These are phyloP conservation scores for Incumbomyces lentus DNA, from an alignment of 2,329 filamentous ascomycete genomes.

Conservation along the genomic window DNA sequence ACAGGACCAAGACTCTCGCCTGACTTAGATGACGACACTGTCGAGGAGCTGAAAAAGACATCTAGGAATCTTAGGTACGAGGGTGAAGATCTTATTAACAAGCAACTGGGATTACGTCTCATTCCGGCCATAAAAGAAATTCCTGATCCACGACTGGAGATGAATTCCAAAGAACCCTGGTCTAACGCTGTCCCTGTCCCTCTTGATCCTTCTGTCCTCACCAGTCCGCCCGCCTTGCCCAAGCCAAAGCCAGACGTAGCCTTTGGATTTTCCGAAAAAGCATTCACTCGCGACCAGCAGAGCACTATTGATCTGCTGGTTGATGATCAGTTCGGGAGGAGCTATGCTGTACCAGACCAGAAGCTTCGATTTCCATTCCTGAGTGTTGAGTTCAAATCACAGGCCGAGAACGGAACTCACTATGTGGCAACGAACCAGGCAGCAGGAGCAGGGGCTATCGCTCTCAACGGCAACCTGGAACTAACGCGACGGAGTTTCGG, in stretches of 20 bases:
- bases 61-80: background rate
- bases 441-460: conserved; percentile 6
- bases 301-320: conserved; percentile 6
- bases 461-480: conserved; percentile 4
- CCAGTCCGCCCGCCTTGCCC: background rate
- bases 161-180: background rate
- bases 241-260: conserved; percentile 3
- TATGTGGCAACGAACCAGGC: conserved; percentile 10
- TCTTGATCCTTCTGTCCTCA: background rate
- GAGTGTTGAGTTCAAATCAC: conserved; percentile 6
- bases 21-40: background rate
- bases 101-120: background rate
- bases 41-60: background rate
- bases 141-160: background rate
- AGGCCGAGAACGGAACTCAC: conserved; percentile 3
- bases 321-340: conserved; percentile 3
- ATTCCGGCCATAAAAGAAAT: background rate
- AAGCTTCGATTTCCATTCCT: conserved; percentile 5
- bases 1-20: background rate
- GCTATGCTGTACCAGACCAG: conserved; percentile 4
- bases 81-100: background rate
- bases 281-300: conserved; percentile 3
- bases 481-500: conserved; percentile 3
- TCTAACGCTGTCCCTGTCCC: background rate
- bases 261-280: conserved; percentile 7